Conservation (phyloP, 441 rosid genomes). For the Biscutella laevigata region DNA sequence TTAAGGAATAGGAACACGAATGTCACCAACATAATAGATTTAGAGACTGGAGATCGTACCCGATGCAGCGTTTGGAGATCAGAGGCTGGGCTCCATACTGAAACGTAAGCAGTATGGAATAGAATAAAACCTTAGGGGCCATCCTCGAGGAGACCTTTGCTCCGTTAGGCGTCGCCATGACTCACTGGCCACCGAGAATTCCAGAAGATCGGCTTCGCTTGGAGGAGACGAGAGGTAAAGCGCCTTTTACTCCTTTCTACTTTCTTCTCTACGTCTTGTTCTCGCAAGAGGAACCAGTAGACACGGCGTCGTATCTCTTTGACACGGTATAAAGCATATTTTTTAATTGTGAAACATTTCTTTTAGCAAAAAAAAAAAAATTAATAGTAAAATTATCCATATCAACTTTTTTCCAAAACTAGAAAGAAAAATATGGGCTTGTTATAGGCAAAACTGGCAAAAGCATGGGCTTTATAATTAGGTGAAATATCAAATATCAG, state of each 20-base stretch:
- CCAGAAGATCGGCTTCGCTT: constrained; percentile 15
- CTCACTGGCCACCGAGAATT: constrained; percentile 14
- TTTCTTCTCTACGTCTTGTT: constrained; percentile 9
- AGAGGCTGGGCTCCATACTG: constrained; percentile 97
- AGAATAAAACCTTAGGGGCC: constrained; percentile 46
- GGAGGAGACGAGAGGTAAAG: neutral
- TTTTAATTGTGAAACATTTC: too few relatives aligned
- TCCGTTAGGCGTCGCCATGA: constrained; percentile 29
- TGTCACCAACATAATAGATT: neutral
- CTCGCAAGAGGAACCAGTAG: neutral
- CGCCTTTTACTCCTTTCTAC: neutral
- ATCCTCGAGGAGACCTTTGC: constrained; percentile 25
- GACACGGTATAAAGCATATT: neutral
- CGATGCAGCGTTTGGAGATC: constrained; percentile 78
- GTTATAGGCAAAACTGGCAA: too few relatives aligned
- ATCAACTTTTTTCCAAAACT: too few relatives aligned
- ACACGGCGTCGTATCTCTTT: constrained; percentile 16
- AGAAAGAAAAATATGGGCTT: too few relatives aligned
- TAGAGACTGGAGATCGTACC: constrained; percentile 35
- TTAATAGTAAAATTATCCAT: too few relatives aligned
- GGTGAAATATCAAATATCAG: too few relatives aligned
- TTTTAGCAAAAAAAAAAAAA: too few relatives aligned
- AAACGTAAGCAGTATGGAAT: constrained; percentile 63
- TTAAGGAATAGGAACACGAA: neutral
- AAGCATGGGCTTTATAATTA: too few relatives aligned